These are phyloP conservation scores for Podaxis sp. DNA, from an alignment of 768 basidiomycete genomes.

Conservation along the genomic window DNA sequence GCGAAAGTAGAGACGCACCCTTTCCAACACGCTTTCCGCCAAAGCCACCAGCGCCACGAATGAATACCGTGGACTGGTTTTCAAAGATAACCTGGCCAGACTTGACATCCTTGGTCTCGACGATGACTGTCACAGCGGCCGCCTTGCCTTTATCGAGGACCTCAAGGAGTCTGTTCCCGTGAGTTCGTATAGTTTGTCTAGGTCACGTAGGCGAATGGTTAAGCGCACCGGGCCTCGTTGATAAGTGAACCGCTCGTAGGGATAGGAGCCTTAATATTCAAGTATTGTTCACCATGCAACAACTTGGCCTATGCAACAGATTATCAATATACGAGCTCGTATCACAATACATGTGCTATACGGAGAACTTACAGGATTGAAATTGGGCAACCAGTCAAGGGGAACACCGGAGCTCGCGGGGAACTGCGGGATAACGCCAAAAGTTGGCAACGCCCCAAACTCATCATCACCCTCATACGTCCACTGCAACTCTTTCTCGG, in stretches of 20 bases:
- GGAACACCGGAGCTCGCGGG: conserved; percentile 61
- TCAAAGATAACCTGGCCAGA: conserved; percentile 85
- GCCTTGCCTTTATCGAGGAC: conserved; percentile 93
- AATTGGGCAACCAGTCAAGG: conserved; percentile 91
- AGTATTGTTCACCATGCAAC: conserved; percentile 97
- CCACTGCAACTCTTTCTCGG: conserved; percentile 89
- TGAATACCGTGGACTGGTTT: conserved; percentile 88
- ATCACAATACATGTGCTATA: neutral
- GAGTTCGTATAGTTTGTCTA: neutral
- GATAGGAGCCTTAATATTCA: conserved; percentile 82
- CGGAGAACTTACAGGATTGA: conserved; percentile 65
- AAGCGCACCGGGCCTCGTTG: conserved; percentile 62
- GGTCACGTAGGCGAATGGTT: neutral
- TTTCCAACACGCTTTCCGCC: conserved; percentile 84
- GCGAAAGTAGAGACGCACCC: conserved; percentile 43
- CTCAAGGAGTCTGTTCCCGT: conserved; percentile 57
- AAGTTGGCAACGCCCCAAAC: conserved; percentile 87
- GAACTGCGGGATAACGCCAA: conserved; percentile 94
- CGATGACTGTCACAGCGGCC: conserved; percentile 78
- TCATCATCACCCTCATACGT: conserved; percentile 86
- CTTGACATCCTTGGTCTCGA: conserved; percentile 76
- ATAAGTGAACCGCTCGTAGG: conserved; percentile 82
- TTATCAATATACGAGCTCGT: neutral
- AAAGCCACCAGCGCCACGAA: conserved; percentile 95
- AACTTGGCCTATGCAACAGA: conserved; percentile 69